Evolutionary conservation across 176 grass and related monocot species (phyloP).

Genomic region (Oryza rufipogon): DNA sequence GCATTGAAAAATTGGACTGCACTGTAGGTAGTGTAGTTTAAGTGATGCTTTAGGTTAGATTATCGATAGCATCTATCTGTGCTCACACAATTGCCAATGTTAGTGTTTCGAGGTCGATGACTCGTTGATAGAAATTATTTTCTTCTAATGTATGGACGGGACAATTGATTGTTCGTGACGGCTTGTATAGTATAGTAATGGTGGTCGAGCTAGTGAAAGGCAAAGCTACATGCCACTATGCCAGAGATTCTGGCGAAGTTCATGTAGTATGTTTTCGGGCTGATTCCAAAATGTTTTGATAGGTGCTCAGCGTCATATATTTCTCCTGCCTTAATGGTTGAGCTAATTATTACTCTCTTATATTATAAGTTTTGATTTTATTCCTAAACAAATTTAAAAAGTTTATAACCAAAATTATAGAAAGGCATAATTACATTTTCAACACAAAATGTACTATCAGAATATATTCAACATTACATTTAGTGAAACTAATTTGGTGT

Average conservation of each 20-base stretch:
- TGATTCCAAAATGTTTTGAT: too few relatives aligned
- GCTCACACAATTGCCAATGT: not conserved
- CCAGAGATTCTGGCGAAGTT: not conserved
- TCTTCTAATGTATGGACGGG: not conserved
- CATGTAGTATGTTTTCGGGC: not conserved
- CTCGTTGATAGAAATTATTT: slow-evolving; percentile 33
- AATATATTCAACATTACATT: too few relatives aligned
- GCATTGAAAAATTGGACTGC: slow-evolving; percentile 1
- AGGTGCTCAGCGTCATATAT: too few relatives aligned
- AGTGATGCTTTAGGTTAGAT: slow-evolving; percentile 27
- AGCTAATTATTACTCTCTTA: too few relatives aligned
- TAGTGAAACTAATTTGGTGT: too few relatives aligned
- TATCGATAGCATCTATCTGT: slow-evolving; percentile 33
- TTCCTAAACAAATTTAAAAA: too few relatives aligned
- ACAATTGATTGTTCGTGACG: not conserved
- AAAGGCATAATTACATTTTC: too few relatives aligned
- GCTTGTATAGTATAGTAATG: slow-evolving; percentile 10
- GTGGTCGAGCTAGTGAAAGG: not conserved
- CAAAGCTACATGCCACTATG: not conserved
- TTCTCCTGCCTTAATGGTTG: too few relatives aligned
- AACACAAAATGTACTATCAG: too few relatives aligned
- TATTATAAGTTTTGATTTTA: too few relatives aligned
- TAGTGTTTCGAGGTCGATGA: slow-evolving; percentile 23
- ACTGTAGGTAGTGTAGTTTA: not conserved
- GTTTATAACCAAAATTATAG: too few relatives aligned